Conservation (phyloP, 2,329 filamentous ascomycete species). For the Aspergillus oerlinghausenensis region DNA sequence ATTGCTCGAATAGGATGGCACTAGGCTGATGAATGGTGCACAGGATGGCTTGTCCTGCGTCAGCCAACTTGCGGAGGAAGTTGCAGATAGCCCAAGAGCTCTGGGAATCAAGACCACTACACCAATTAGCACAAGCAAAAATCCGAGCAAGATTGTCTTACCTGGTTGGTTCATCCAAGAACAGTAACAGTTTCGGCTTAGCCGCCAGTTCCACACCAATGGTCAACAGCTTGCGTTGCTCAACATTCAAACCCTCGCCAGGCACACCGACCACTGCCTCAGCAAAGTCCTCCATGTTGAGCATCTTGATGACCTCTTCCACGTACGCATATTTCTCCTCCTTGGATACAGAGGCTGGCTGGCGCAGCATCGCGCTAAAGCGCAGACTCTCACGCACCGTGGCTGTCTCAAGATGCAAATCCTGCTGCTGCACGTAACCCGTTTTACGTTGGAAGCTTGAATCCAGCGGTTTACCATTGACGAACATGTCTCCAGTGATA, state of each 20-base stretch:
- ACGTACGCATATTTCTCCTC: constrained; percentile 80
- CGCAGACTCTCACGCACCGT: constrained; percentile 83
- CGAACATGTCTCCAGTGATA: constrained; percentile 77
- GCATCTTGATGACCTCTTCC: constrained; percentile 77
- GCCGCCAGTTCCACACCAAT: constrained; percentile 92
- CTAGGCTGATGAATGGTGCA: constrained; percentile 94
- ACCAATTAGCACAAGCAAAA: background rate
- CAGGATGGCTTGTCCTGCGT: constrained; percentile 80
- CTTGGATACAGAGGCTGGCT: constrained; percentile 65
- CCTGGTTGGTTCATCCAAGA: constrained; percentile 85
- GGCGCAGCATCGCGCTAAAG: constrained; percentile 79
- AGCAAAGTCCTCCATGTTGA: constrained; percentile 84
- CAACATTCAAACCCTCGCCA: constrained; percentile 65
- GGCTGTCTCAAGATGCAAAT: constrained; percentile 76
- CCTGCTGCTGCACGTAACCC: constrained; percentile 71
- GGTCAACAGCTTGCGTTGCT: constrained; percentile 68
- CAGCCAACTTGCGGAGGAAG: constrained; percentile 78
- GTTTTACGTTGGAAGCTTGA: constrained; percentile 31
- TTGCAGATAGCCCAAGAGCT: constrained; percentile 85
- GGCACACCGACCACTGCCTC: constrained; percentile 84
- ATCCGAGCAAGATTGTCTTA: background rate
- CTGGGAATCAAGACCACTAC: constrained; percentile 76
- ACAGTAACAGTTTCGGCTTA: constrained; percentile 78
- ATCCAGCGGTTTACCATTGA: constrained; percentile 67
- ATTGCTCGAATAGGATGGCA: constrained; percentile 84